Evolutionary conservation across 2,329 filamentous ascomycete species (phyloP), one percentile per base, ranked within the genome.

Genomic region (Colletotrichum sansevieriae): DNA sequence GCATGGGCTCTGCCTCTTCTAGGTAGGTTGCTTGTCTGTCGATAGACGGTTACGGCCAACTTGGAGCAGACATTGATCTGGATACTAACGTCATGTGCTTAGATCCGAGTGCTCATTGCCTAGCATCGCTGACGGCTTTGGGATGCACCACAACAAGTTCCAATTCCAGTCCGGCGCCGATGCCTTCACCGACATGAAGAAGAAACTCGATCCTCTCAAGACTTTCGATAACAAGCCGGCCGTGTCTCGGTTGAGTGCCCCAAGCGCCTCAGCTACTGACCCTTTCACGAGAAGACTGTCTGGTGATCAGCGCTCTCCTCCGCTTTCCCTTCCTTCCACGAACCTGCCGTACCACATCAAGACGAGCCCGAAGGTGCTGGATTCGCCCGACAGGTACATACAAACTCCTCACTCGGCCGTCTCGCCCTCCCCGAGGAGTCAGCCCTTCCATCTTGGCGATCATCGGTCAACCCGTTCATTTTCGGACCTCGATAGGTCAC

Each of bases 151-250:
- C 72, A 83, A 81, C 71, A 83, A 81, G 44, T 86, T 82, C 65
- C 80, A 84, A 65, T 84, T 86, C 70, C 79, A 79, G 55, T 80
- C 82, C 4, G 79, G 80, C 59, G 81, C 82, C 72, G 78, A 84
- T 51, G 78, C 83, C 13, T 83, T 88, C 60, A 83, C 85, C 68
- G 83, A 80, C 67, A 82, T 88, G 74, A 83, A 87, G 68, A 86
- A 85, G 75, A 89, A 86, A 76, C 79, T 89, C n/a, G 82, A 88
- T 65, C 81, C 83, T 1, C 76, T 82, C 43, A 79, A 82, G 43
- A 79, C 78, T 0, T 73, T 82, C n/a, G 83, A 85, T 65, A 83
- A 80, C 61, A 76, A 76, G 15, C 80, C 83, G 22, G 75, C 78
- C 13, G 80, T 81, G 56, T 83, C 83, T 10, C 77, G 79, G 4